phyloP scores from a whole-genome alignment of 371 early-diverging fungal genomes.

The Capniomyces stellatus region DNA sequence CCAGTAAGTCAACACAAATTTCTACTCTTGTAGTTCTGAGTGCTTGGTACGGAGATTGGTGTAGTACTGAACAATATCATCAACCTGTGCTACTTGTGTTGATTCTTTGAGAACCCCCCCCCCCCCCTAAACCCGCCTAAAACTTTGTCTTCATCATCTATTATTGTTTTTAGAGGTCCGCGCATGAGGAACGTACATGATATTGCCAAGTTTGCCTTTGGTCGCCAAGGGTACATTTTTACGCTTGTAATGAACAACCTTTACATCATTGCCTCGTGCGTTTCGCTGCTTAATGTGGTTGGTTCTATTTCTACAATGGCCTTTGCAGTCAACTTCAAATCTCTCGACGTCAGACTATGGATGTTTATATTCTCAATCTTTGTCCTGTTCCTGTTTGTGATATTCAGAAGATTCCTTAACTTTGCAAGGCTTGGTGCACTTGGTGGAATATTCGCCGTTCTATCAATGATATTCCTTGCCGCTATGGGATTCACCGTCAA shows the following conservation, averaged over 20 bases:
- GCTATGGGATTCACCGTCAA: background rate
- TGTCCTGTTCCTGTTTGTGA: background rate
- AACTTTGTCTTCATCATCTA: no score
- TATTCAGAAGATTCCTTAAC: background rate
- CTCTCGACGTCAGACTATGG: background rate
- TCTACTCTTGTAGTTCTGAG: no score
- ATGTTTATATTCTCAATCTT: background rate
- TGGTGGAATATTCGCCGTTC: slow-evolving; percentile 1
- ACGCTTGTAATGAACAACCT: background rate
- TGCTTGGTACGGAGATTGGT: no score
- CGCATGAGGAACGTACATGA: slow-evolving; percentile 1
- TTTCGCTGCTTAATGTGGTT: background rate
- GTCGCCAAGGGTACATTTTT: background rate
- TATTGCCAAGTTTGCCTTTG: slow-evolving; percentile 3
- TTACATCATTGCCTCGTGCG: slow-evolving; percentile 1
- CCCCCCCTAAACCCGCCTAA: no score
- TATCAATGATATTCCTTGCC: background rate
- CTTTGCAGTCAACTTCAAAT: background rate
- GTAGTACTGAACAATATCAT: no score
- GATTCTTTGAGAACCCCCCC: no score
- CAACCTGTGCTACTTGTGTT: no score
- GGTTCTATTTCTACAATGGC: background rate
- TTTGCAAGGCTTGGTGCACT: background rate
- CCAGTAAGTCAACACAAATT: slow-evolving; percentile 3
- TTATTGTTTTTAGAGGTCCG: background rate